A percentile compares a stretch with the other conserved stretches of the same genome.
Evolutionary conservation across 2,329 filamentous ascomycete species (phyloP).

Genomic region (Colletotrichum costaricense): DNA sequence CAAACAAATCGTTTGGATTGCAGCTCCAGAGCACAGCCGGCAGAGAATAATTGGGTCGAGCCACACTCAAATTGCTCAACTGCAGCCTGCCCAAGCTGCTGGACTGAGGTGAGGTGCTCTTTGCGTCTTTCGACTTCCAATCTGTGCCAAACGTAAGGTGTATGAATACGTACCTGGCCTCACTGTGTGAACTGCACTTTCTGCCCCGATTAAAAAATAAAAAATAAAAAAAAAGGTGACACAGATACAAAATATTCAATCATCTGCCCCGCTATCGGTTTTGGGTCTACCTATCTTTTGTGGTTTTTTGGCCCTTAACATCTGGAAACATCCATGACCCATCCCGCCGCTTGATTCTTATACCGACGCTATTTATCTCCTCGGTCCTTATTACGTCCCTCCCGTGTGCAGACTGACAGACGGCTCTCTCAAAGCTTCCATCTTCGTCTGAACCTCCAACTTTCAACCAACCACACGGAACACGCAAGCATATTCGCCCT

Average conservation of each 20-base stretch:
- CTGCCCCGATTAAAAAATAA: constrained; percentile 7
- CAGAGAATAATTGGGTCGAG: neutral
- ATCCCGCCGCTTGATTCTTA: constrained; percentile 23
- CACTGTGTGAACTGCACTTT: neutral
- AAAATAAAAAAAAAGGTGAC: neutral
- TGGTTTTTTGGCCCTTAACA: neutral
- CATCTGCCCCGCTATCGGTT: constrained; percentile 17
- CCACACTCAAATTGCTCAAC: neutral
- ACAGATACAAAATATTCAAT: constrained; percentile 5
- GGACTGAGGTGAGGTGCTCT: neutral
- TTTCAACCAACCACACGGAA: neutral
- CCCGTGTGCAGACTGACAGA: constrained; percentile 9
- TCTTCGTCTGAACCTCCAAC: constrained; percentile 31
- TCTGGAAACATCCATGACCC: constrained; percentile 36
- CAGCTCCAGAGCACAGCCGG: neutral
- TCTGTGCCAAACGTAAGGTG: neutral
- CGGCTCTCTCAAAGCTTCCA: constrained; percentile 5
- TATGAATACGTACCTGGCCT: neutral
- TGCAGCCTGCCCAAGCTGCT: constrained; percentile 1
- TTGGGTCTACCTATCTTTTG: neutral
- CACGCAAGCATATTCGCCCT: neutral
- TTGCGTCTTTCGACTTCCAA: neutral
- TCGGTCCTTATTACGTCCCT: constrained; percentile 27
- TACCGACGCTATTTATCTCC: constrained; percentile 8
- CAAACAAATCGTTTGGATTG: neutral